These are phyloP conservation scores for Paraphoma chrysanthemicola DNA, from an alignment of 2,329 filamentous ascomycete genomes.

Conservation along the genomic window DNA sequence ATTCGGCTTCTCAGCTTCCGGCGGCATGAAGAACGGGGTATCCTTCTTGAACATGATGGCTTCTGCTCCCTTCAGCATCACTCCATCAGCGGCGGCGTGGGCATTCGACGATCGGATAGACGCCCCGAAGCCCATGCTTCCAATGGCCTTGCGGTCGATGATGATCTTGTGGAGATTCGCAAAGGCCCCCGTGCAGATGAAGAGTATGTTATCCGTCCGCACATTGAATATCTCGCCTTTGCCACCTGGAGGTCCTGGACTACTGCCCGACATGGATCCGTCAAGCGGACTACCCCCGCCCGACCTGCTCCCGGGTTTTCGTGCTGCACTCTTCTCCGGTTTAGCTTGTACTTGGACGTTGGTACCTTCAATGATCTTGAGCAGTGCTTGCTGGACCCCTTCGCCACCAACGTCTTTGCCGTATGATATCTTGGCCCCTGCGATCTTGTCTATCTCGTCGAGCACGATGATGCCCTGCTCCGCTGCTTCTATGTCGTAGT, in stretches of 20 bases:
- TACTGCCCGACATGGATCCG: slow-evolving; percentile 24
- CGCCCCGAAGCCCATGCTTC: slow-evolving; percentile 90
- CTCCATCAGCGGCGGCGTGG: slow-evolving; percentile 61
- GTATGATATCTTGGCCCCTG: slow-evolving; percentile 83
- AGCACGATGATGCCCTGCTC: slow-evolving; percentile 94
- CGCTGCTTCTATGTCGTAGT: slow-evolving; percentile 83
- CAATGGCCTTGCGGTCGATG: slow-evolving; percentile 83
- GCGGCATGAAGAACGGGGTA: slow-evolving; percentile 61
- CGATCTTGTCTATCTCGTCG: slow-evolving; percentile 98
- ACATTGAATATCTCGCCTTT: slow-evolving; percentile 73
- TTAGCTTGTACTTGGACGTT: slow-evolving; percentile 93
- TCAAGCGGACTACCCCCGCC: slow-evolving; percentile 30
- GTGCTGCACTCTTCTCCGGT: slow-evolving; percentile 64
- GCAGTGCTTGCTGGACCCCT: slow-evolving; percentile 91
- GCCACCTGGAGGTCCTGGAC: slow-evolving; percentile 20
- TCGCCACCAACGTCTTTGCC: slow-evolving; percentile 95
- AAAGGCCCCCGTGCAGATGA: slow-evolving; percentile 96
- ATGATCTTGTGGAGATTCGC: slow-evolving; percentile 89
- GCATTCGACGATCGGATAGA: slow-evolving; percentile 67
- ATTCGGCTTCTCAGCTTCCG: slow-evolving; percentile 34
- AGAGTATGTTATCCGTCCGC: slow-evolving; percentile 94
- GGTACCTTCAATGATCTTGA: slow-evolving; percentile 96
- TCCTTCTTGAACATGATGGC: slow-evolving; percentile 64
- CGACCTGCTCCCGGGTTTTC: slow-evolving; percentile 28
- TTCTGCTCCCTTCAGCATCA: slow-evolving; percentile 66